Evolutionary conservation across 2,329 filamentous ascomycete species (phyloP).

Genomic region (Paramyrothecium roridum): DNA sequence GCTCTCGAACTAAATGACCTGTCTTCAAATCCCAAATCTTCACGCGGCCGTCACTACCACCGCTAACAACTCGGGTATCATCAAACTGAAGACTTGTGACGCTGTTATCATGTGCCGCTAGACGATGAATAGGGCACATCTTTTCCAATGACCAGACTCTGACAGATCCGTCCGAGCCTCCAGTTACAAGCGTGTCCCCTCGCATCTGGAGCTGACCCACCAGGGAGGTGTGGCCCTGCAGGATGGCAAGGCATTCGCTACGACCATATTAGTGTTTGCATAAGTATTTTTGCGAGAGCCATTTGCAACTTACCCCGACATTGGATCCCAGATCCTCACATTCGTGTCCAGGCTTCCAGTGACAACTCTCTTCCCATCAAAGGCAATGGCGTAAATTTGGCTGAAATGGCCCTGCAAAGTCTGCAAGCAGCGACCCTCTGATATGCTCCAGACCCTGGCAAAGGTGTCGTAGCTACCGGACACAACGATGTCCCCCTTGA

Average conservation of each 20-base stretch:
- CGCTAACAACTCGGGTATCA: constrained; percentile 90
- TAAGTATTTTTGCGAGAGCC: background rate
- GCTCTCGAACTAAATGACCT: constrained; percentile 83
- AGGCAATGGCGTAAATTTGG: constrained; percentile 98
- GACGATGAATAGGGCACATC: constrained; percentile 86
- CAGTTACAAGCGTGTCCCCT: constrained; percentile 90
- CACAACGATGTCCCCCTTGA: constrained; percentile 95
- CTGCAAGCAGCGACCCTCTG: constrained; percentile 85
- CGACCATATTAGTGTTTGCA: constrained; percentile 24
- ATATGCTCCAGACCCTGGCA: constrained; percentile 96
- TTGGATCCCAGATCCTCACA: constrained; percentile 93
- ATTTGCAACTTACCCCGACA: constrained; percentile 63
- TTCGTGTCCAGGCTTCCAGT: constrained; percentile 96
- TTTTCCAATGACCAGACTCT: constrained; percentile 92
- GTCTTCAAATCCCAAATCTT: constrained; percentile 98
- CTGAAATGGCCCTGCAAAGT: constrained; percentile 94
- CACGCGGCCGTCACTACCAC: constrained; percentile 93
- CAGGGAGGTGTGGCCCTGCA: constrained; percentile 94
- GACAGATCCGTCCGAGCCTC: constrained; percentile 93
- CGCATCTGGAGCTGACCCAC: constrained; percentile 97
- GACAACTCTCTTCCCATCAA: constrained; percentile 88
- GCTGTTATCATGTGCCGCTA: constrained; percentile 97
- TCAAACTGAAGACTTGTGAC: constrained; percentile 98
- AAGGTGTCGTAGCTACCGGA: constrained; percentile 98
- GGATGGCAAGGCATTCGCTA: constrained; percentile 78